Conservation (phyloP, 306 rosid species). For the Inga laurina region DNA sequence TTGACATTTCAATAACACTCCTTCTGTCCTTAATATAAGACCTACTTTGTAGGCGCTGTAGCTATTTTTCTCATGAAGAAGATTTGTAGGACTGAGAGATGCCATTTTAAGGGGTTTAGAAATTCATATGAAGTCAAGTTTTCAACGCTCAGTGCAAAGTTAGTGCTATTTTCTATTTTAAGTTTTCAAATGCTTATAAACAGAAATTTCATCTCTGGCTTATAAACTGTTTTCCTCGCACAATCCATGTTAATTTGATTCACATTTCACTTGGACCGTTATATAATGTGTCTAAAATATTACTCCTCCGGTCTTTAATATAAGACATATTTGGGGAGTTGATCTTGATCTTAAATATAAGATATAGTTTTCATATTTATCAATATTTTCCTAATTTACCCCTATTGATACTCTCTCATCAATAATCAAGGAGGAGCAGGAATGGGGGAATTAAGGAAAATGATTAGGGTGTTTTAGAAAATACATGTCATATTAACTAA, state of each 20-base stretch:
- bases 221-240: background rate
- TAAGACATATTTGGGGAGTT: too few relatives aligned
- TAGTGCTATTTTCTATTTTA: background rate
- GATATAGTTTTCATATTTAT: too few relatives aligned
- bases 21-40: too few relatives aligned
- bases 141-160: background rate
- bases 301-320: background rate
- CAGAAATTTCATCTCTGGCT: background rate
- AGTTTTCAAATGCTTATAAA: conserved; percentile 1
- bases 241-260: conserved; percentile 7
- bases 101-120: background rate
- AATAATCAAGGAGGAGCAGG: too few relatives aligned
- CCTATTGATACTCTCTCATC: too few relatives aligned
- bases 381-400: too few relatives aligned
- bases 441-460: too few relatives aligned
- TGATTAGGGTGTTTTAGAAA: too few relatives aligned
- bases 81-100: background rate
- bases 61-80: background rate
- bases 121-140: background rate
- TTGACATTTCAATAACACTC: background rate
- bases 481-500: too few relatives aligned
- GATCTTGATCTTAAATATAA: too few relatives aligned
- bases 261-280: background rate
- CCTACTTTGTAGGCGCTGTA: background rate
- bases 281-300: conserved; percentile 14